Percentiles rank a stretch among this genome's conserved stretches.
phyloP scores from a whole-genome alignment of 352 stramenopile genomes.

The Phytophthora pluvialis region DNA sequence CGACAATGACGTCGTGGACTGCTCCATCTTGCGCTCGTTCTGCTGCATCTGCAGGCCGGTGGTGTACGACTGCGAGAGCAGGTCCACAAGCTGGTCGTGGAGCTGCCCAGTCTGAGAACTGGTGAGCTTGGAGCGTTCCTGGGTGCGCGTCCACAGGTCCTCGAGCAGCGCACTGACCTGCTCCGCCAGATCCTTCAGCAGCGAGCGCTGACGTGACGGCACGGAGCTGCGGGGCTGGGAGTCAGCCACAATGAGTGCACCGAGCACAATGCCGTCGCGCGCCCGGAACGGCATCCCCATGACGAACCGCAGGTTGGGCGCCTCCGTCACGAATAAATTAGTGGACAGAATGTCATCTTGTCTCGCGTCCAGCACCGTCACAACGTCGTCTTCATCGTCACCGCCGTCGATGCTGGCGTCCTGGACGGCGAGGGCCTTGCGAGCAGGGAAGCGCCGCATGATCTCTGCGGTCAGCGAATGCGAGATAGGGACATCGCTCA shows the following conservation, averaged over 20 bases:
- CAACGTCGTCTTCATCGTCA: conserved; percentile 37
- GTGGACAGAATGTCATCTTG: conserved; percentile 48
- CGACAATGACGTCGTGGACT: conserved; percentile 24
- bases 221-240: conserved; percentile 43
- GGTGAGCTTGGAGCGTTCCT: conserved; percentile 36
- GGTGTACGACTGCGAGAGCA: conserved; percentile 62
- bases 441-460: conserved; percentile 50
- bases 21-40: conserved; percentile 49
- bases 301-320: conserved; percentile 60
- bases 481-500: conserved; percentile 53
- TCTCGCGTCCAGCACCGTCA: conserved; percentile 51
- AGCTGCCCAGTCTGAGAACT: conserved; percentile 40
- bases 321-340: conserved; percentile 66
- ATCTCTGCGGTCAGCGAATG: conserved; percentile 65
- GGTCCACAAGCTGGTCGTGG: conserved; percentile 47
- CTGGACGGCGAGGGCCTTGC: conserved; percentile 20
- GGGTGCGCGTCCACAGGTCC: conserved; percentile 46
- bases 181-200: conserved; percentile 49
- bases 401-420: conserved; percentile 30
- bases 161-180: conserved; percentile 55
- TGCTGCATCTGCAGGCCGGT: conserved; percentile 58
- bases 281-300: conserved; percentile 59
- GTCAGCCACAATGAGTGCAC: conserved; percentile 65
- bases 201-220: conserved; percentile 34
- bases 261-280: conserved; percentile 58